Evolutionary conservation across 345 rosid genomes (phyloP).

Genomic region (Camelina neglecta): DNA sequence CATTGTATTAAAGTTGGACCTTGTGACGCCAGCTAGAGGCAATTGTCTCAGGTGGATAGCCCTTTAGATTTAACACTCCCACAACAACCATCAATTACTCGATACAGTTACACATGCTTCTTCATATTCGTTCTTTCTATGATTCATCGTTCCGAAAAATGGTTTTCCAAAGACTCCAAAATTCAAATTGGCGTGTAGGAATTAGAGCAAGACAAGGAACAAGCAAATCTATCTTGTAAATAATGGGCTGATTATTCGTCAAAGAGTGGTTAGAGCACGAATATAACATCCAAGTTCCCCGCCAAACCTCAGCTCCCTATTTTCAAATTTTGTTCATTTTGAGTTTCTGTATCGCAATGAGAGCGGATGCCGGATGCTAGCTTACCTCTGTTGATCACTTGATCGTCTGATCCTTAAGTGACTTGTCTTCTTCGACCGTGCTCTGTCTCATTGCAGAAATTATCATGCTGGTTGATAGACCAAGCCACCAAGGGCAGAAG

Average conservation of each 20-base stretch:
- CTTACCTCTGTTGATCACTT: not conserved
- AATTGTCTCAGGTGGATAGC: conserved; percentile 34
- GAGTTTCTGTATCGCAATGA: not conserved
- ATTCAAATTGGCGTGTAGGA: not conserved
- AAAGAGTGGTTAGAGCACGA: not conserved
- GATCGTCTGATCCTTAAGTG: not conserved
- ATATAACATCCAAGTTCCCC: not conserved
- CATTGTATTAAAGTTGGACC: conserved; percentile 29
- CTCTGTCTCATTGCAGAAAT: not conserved
- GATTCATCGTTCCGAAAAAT: not conserved
- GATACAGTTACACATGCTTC: conserved; percentile 27
- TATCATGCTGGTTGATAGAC: not conserved
- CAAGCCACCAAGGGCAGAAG: not conserved
- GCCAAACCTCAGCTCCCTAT: not conserved
- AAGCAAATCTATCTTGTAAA: not conserved
- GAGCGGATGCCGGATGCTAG: not conserved
- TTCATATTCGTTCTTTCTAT: conserved; percentile 7
- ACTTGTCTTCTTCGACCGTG: not conserved
- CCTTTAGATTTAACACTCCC: conserved; percentile 24
- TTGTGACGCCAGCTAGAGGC: conserved; percentile 35
- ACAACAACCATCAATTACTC: conserved; percentile 28
- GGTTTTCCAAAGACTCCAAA: not conserved
- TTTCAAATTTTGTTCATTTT: not conserved
- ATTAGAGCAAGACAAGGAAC: not conserved
- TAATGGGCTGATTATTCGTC: not conserved